Percentiles rank a stretch among this genome's conserved stretches.
Evolutionary conservation across 2,329 filamentous ascomycete genomes (phyloP).

Genomic region (Exophiala alcalophila): DNA sequence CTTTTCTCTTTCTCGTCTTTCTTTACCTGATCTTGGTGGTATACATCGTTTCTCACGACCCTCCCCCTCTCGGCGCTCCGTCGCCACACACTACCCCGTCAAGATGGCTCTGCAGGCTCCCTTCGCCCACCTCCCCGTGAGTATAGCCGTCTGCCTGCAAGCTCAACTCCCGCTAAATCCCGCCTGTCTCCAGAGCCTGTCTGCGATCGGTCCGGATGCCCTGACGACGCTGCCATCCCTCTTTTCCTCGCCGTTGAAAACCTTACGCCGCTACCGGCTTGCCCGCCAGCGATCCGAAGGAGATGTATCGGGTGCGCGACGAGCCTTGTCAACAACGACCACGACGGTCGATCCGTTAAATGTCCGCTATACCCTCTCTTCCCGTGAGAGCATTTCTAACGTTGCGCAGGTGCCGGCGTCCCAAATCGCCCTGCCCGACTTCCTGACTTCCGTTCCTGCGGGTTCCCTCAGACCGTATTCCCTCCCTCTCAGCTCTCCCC

Average conservation of each 20-base stretch:
- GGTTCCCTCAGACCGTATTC: constrained; percentile 5
- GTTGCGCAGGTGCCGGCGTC: constrained; percentile 13
- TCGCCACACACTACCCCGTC: constrained; percentile 12
- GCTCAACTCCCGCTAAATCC: constrained; percentile 12
- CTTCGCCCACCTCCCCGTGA: constrained; percentile 23
- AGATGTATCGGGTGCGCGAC: constrained; percentile 9
- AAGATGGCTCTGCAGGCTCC: constrained; percentile 27
- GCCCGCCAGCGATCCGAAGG: constrained; percentile 16
- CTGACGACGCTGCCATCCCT: constrained; percentile 25
- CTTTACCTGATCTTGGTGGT: too few relatives aligned
- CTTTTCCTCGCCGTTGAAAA: constrained; percentile 24
- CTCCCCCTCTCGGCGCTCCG: constrained; percentile 10
- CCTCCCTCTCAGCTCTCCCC: constrained; percentile 3
- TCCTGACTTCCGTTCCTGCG: constrained; percentile 16
- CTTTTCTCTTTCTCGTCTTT: too few relatives aligned
- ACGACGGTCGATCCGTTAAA: background rate
- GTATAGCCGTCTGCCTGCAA: background rate
- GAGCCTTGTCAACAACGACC: constrained; percentile 7
- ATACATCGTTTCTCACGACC: too few relatives aligned
- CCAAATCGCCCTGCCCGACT: constrained; percentile 14
- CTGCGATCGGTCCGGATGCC: constrained; percentile 26
- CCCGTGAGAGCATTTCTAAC: constrained; percentile 7
- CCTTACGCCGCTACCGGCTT: constrained; percentile 25
- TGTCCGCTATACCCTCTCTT: constrained; percentile 1
- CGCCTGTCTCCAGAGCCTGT: constrained; percentile 18